Evolutionary conservation across 2,329 filamentous ascomycete genomes (phyloP), one percentile per base, ranked within the genome.

Genomic region (Seiridium unicorne): DNA sequence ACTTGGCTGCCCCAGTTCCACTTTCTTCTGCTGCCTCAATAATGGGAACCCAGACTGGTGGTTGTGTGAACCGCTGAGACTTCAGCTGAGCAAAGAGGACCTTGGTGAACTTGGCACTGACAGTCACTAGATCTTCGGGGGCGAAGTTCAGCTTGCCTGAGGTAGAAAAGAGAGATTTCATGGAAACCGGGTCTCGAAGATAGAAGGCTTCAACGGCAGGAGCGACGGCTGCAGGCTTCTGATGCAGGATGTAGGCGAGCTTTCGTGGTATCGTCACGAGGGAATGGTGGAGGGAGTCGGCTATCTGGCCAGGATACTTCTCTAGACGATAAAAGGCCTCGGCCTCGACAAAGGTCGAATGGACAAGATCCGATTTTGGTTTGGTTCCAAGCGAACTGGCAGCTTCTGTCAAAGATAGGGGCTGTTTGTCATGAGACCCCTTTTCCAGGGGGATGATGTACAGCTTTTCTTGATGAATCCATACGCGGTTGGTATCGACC

Each of bases 201-300:
- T 98, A 98, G 74, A 99, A 98, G 1, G 90, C 88, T 74, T 99
- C 96, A 3, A 94, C 85, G 1, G 92, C 93, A 0, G 93, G 87
- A 2, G 93, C 89, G 60, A 98, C 87, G 61, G 90, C 88, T 13
- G 88, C 84, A 0, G 93, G 91, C 31, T 88, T 86, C 48, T 84
- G 77, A 67, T 94, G 90, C 2, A 99, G 77, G 44, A 98, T 81
- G 65, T 89, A 89, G 5, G 93, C 94, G 35, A 97, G 77, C 65
- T 89, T 93, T 61, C 95, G 86, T 0, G 95, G 95, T 38, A 99
- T 81, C 0, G 85, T 89, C 34, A 92, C 78, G 3, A 88, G 75
- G 1, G 91, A 84, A 69, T 89, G 83, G 73, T 99, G 95, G n/a
- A 92, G 79, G 13, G 90, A 92, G 26, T 87, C 81, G 11, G 77